Evolutionary conservation across 2,329 filamentous ascomycete species (phyloP), one percentile per base, ranked within the genome.

Genomic region (Arthrobotrys pseudoclavata): DNA sequence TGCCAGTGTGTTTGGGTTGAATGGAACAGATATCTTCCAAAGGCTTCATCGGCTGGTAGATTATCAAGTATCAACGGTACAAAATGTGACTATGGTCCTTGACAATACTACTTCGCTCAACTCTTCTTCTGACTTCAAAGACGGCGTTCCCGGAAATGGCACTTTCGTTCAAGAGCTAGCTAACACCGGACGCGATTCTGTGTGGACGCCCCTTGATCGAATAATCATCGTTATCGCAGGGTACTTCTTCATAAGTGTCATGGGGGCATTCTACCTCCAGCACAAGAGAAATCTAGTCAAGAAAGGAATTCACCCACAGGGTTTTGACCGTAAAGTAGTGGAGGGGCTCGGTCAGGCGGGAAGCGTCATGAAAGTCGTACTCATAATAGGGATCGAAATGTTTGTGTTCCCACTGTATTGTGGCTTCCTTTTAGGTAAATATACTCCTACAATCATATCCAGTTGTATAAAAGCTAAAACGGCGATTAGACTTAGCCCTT

Each of bases 311-410:
- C 84, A 86, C 62, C 86, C 86, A 3, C 87, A 88, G 72, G 86
- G 86, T 78, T 84, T 89, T 3, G 94, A 98, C 83, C 91, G 91
- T 24, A 88, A 90, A 6, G 84, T 97, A 48, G 91, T 95, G 24
- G 95, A 98, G 79, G 87, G 91, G 0, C 87, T 99, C 22, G 91
- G 94, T 79, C 96, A 99, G 86, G 96, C 96, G 57, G 96, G 96
- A 48, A 96, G 96, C 13, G 95, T 99, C 9, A 90, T 97, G 87
- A 99, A 99, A 84, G 96, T 99, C 22, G 97, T 99, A 62, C 86
- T 98, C 77, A 98, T 99, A 82, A 99, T 99, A 80, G 96, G 94
- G 80, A 99, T 99, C 81, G 96, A 99, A 85, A 99, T 99, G 96
- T 90, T 99, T 40, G 90, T 94, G 5, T 99, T 99, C 82, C 96